Evolutionary conservation across 345 rosid genomes (phyloP), one percentile per base, ranked within the genome.

Genomic region (Luvunga scandens): DNA sequence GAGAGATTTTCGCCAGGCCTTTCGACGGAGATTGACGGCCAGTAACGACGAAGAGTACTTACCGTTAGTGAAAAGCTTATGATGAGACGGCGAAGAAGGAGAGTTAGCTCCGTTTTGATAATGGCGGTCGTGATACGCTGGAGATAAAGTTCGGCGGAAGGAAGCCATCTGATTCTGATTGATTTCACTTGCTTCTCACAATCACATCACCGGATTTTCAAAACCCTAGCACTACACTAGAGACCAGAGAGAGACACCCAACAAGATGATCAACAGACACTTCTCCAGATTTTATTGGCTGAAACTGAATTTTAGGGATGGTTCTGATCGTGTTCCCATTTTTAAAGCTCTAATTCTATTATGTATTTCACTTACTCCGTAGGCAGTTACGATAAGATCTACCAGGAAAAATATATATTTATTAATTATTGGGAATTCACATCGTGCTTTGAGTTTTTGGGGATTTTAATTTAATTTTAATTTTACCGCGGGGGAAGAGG

Each of bases 91-190:
- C 45, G 87, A 73, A 63, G 76, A 80, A 0, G 81, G 60, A 34
- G 86, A 66, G 64, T 18, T 78, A 27, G 81, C 85, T 19, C 93
- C 92, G 76, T 86, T 88, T 65, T 79, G 88, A 78, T 83, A 85
- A 0, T 85, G 68, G 22, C 95, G 95, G 80, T 92, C 92, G 71
- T 80, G 91, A 79, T 83, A 77, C 2, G 89, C 88, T 64, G 96
- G 98, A 55, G 99, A 95, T 67, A 92, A 91, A 71, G 98, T 90
- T 78, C 99, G 91, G 70, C 99, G 93, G 86, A 92, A 74, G 25
- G 99, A 95, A 42, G 97, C 97, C 99, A 93, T 93, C 69, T 45
- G 73, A 83, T 76, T 13, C 50, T 13, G 50, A 45, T 45, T 45
- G 50, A 45, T 45, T 13, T 13, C 50, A 45, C 50, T 2, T 45